Conservation (phyloP, 805 yeast species). For the Pichia kluyveri region DNA sequence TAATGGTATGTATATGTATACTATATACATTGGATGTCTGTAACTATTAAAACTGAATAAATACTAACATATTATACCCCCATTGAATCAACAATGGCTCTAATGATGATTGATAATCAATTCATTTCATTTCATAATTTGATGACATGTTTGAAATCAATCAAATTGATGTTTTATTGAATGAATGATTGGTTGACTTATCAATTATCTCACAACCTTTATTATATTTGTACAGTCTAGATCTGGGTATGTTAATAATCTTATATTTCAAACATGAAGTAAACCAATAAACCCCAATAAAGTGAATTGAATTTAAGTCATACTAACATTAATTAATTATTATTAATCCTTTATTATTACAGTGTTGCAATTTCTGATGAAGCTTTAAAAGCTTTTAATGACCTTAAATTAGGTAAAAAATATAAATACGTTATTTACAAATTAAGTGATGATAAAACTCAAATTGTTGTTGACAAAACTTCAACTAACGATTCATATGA, state of each 20-base stretch:
- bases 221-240: constrained; percentile 19
- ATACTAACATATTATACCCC: too few species aligned
- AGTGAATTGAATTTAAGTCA: background rate
- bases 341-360: background rate
- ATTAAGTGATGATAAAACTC: constrained; percentile 78
- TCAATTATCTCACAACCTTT: background rate
- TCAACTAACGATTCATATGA: constrained; percentile 75
- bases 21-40: too few species aligned
- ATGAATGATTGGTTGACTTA: too few species aligned
- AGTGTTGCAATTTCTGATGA: constrained; percentile 82
- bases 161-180: too few species aligned
- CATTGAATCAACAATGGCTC: too few species aligned
- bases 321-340: background rate
- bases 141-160: too few species aligned
- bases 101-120: too few species aligned
- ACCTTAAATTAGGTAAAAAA: constrained; percentile 89
- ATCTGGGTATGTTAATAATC: constrained; percentile 24
- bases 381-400: constrained; percentile 88
- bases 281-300: too few species aligned
- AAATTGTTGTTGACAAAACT: constrained; percentile 80
- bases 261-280: too few species aligned
- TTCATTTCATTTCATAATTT: too few species aligned
- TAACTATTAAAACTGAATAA: too few species aligned
- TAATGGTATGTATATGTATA: background rate
- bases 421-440: constrained; percentile 74